Conservation (phyloP, 495 filamentous ascomycete genomes). For the Lophiotrema nucula region DNA sequence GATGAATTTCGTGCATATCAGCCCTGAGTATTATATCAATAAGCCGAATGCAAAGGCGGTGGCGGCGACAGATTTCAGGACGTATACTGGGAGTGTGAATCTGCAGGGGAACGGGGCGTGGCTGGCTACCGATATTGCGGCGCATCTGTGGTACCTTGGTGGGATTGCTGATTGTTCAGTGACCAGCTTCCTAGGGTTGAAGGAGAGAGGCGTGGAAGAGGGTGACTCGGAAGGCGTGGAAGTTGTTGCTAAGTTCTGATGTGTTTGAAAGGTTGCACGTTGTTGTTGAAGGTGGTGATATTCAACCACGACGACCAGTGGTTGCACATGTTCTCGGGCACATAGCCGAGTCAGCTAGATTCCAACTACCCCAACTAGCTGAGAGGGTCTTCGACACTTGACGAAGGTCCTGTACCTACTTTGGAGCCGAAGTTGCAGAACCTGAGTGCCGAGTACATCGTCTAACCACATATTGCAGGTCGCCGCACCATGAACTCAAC, state of each 20-base stretch:
- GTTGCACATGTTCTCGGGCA: too few relatives aligned
- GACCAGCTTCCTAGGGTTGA: not conserved
- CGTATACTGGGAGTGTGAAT: slow-evolving; percentile 44
- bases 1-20: slow-evolving; percentile 60
- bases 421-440: not conserved
- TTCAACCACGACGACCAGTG: too few relatives aligned
- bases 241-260: not conserved
- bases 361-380: too few relatives aligned
- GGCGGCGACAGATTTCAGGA: slow-evolving; percentile 44
- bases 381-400: too few relatives aligned
- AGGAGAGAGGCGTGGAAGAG: not conserved
- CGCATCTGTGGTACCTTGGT: slow-evolving; percentile 53
- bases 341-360: too few relatives aligned
- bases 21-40: slow-evolving; percentile 67
- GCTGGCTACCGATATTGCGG: slow-evolving; percentile 36
- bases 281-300: too few relatives aligned
- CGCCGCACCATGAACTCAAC: too few relatives aligned
- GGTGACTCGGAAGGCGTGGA: not conserved
- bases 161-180: slow-evolving; percentile 9
- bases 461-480: too few relatives aligned
- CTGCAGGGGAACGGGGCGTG: slow-evolving; percentile 48
- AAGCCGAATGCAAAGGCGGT: slow-evolving; percentile 43
- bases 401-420: too few relatives aligned
- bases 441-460: not conserved
- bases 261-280: too few relatives aligned